phyloP scores from a whole-genome alignment of 2,329 filamentous ascomycete species.

The Neonectria magnoliae region DNA sequence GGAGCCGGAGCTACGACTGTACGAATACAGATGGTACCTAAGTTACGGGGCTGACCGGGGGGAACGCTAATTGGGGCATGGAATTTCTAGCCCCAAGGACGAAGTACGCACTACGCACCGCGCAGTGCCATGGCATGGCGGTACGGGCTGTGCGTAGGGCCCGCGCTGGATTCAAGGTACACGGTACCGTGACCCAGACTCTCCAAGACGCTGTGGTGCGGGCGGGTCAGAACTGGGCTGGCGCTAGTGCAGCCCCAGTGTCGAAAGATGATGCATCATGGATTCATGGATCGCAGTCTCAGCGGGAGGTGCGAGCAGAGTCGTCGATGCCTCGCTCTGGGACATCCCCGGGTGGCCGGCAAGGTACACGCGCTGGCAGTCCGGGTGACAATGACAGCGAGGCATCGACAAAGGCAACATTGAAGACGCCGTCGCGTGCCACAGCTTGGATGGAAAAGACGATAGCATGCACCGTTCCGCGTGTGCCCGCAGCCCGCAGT shows the following conservation, averaged over 20 bases:
- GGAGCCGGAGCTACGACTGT: conserved; percentile 33
- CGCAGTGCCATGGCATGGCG: conserved; percentile 6
- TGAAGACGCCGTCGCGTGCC: neutral
- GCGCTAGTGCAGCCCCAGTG: conserved; percentile 37
- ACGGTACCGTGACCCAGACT: neutral
- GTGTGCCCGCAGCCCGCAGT: conserved; percentile 1
- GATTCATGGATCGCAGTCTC: conserved; percentile 24
- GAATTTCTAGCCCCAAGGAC: conserved; percentile 26
- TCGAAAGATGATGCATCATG: conserved; percentile 36
- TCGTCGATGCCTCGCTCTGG: neutral
- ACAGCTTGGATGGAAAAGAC: neutral
- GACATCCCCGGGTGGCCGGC: neutral
- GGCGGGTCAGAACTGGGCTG: conserved; percentile 35
- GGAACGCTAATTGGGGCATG: conserved; percentile 24
- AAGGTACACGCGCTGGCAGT: neutral
- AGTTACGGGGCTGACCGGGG: conserved; percentile 40
- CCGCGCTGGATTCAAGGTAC: conserved; percentile 17
- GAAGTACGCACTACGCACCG: neutral
- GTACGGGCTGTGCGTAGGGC: conserved; percentile 22
- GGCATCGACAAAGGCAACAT: conserved; percentile 28
- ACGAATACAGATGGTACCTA: conserved; percentile 4
- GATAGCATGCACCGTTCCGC: conserved; percentile 4
- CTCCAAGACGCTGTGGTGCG: conserved; percentile 13
- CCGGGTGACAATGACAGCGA: neutral
- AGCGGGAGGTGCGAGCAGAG: conserved; percentile 10